These are phyloP conservation scores for Cytospora chrysosperma DNA, from an alignment of 2,329 filamentous ascomycete genomes.

Conservation along the genomic window DNA sequence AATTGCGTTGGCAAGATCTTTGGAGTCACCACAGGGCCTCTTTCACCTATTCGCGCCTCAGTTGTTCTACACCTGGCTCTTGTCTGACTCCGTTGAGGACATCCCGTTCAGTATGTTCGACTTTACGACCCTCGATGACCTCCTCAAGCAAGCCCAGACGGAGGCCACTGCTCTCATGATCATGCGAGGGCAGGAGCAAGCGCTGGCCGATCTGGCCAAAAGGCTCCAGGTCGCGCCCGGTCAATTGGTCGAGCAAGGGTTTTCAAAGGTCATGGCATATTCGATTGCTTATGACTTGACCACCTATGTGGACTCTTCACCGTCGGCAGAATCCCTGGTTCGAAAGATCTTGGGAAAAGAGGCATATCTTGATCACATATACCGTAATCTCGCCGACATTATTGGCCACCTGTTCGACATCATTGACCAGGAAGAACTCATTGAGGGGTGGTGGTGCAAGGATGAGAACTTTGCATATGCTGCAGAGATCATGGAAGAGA, in stretches of 20 bases:
- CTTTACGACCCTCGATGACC: constrained; percentile 65
- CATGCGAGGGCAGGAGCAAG: constrained; percentile 72
- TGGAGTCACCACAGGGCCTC: constrained; percentile 66
- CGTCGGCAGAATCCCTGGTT: constrained; percentile 64
- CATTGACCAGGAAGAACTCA: constrained; percentile 72
- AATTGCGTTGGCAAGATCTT: constrained; percentile 63
- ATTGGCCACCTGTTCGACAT: constrained; percentile 73
- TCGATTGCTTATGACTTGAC: constrained; percentile 74
- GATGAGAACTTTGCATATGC: constrained; percentile 59
- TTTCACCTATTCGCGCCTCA: constrained; percentile 87
- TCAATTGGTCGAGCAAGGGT: constrained; percentile 64
- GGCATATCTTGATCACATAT: constrained; percentile 60
- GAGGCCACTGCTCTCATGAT: constrained; percentile 79
- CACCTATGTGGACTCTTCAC: constrained; percentile 40
- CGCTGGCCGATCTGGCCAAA: constrained; percentile 59
- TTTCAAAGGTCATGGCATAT: constrained; percentile 80
- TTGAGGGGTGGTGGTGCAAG: constrained; percentile 66
- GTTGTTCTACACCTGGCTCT: constrained; percentile 87
- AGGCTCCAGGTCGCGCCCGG: constrained; percentile 53
- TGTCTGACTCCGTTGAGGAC: constrained; percentile 60
- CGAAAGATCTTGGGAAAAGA: constrained; percentile 68
- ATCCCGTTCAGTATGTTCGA: constrained; percentile 87
- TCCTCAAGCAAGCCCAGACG: constrained; percentile 69
- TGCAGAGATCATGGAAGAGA: constrained; percentile 63
- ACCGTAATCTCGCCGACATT: constrained; percentile 72